Base-by-base conservation (phyloP, 1,139 yeast genomes). In the Taphrina deformans region DNA sequence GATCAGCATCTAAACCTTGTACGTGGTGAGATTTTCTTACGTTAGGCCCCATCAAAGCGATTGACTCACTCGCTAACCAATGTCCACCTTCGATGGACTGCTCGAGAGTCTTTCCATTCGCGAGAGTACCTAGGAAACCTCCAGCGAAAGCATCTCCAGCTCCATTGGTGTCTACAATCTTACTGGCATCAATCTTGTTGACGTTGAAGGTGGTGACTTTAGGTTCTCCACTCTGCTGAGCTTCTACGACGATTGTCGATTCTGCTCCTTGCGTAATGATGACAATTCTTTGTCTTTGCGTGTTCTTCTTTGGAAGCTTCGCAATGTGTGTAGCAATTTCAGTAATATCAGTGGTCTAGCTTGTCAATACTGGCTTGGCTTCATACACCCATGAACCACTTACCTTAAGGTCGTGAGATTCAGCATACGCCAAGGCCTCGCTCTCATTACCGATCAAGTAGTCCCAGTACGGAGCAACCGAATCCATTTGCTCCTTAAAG, bases 131-230 rank as follows among this genome's bases (percentile, higher is more conserved):
- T 71, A 92, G 79, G 78, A 93, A 93, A 67, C 99, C 99, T 75
- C 96, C 96, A 67, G 98, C 99, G 75, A 93, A 93, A 26, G 99
- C 98, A 76, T 93, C 99, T 77, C 99, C 99, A 55, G 99, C 99
- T 81, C 99, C 99, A 79, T 93, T 93, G 75, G 98, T 89, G 80
- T 93, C 99, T 67, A 83, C 86, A 70, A 93, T 83, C 77, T 87
- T 81, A 62, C 82, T 79, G 55, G 83, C 74, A 55, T 84, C 87
- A 74, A 93, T 82, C 69, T 86, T 83, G 72, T 84, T 87, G 65
- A 93, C 97, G 62, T 88, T 82, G 81, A 78, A 85, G 72, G 80
- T 79, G 70, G 82, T 77, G 69, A 83, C 79, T 24, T 75, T 77
- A 72, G 76, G 82, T 55, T 72, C 73, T 51, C 74, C 75, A 44